Base-by-base conservation (phyloP, 2,329 filamentous ascomycete genomes). In the Microdochium paspali region DNA sequence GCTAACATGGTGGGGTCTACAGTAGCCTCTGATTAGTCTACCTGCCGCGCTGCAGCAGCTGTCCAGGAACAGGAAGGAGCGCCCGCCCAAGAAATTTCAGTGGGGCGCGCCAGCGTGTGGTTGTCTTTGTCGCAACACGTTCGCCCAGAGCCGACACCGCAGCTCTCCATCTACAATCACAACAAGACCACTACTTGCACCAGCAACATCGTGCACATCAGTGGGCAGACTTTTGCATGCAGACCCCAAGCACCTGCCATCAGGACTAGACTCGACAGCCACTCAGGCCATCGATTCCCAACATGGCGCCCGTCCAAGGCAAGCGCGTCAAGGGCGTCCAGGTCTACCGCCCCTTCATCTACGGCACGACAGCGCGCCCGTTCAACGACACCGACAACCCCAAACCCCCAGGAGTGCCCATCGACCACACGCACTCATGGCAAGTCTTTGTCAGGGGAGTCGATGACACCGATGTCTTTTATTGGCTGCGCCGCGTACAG, bases 341-440 rank as follows among this genome's bases (percentile, higher is more conserved):
- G 69, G 70, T 84, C 51, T 76, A 69, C 55, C 76, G 80, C 12
- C 80, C 80, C 25, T 84, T 84, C 61, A 70, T 90, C 54, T 87
- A 87, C 65, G 87, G 87, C 63, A 88, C 82, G 51, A 87, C 93
- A 51, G 89, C 91, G 20, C 75, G 79, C 44, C 84, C 82, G 39
- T 90, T 90, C 68, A 85, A 87, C 64, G 85, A 88, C 46, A 76
- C 79, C 53, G 80, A 84, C 56, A 87, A 89, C 60, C 87, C 88
- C 47, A 85, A 87, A 60, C 87, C 89, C 2, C 71, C 82, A 21
- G 78, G 82, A 61, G 80, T 88, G 3, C 89, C 91, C 23, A 78
- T 87, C 51, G 90, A 95, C 66, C 93, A 98, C 72, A 97, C 91
- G 26, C 94, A 97, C 72, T 88, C 87, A 53, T 98, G 93, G 93